Conservation (phyloP, 2,329 filamentous ascomycete genomes). For the Curvularia lunata region DNA sequence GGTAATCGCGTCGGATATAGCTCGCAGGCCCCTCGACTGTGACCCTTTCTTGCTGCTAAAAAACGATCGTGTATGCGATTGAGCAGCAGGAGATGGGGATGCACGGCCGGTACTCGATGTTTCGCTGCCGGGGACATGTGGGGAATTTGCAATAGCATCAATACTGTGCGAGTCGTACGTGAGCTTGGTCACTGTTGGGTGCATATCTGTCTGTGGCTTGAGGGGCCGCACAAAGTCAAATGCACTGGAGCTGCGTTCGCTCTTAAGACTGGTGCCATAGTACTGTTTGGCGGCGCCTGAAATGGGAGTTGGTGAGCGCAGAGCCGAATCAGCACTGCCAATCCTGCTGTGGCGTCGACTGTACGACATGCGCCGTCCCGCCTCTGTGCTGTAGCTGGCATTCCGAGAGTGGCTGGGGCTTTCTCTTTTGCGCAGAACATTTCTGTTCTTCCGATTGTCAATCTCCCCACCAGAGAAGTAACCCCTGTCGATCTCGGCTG, state of each 20-base stretch:
- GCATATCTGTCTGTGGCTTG: conserved; percentile 50
- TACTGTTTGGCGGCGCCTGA: conserved; percentile 73
- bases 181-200: conserved; percentile 64
- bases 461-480: conserved; percentile 92
- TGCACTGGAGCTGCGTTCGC: conserved; percentile 57
- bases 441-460: conserved; percentile 73
- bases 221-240: conserved; percentile 50
- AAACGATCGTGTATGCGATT: conserved; percentile 44
- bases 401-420: conserved; percentile 68
- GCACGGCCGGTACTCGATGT: conserved; percentile 56
- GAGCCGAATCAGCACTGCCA: conserved; percentile 77
- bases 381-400: conserved; percentile 71
- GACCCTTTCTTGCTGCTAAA: conserved; percentile 45
- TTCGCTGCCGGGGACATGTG: conserved; percentile 54
- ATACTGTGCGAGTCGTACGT: conserved; percentile 59
- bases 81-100: conserved; percentile 51
- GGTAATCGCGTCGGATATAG: conserved; percentile 77
- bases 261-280: conserved; percentile 59
- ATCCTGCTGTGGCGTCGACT: conserved; percentile 75
- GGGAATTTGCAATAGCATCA: conserved; percentile 52
- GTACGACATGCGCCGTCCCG: conserved; percentile 65
- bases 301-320: conserved; percentile 60
- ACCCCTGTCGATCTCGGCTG: conserved; percentile 75
- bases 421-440: conserved; percentile 77
- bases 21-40: conserved; percentile 73